Evolutionary conservation across 768 basidiomycete species (phyloP).

Genomic region (Tricholomella constricta): DNA sequence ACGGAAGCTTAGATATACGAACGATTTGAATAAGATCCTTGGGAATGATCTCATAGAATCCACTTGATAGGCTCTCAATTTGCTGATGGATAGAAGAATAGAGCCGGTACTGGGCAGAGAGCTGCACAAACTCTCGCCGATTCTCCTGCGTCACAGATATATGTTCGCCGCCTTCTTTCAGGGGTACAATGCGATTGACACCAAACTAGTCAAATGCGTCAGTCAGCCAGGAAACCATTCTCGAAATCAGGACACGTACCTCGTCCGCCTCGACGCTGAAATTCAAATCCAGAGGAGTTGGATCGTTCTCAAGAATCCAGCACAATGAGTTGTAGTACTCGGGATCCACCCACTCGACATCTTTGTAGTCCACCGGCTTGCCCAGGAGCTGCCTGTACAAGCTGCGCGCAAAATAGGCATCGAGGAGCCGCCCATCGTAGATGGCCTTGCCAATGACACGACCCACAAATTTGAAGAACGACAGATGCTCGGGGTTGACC

Average conservation of each 20-base stretch:
- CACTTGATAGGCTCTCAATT: conserved; percentile 84
- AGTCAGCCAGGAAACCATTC: conserved; percentile 4
- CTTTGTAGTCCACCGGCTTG: conserved; percentile 92
- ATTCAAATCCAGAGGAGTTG: conserved; percentile 80
- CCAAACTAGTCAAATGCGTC: conserved; percentile 65
- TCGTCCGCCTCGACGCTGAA: conserved; percentile 98
- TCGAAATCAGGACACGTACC: conserved; percentile 42
- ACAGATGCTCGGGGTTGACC: conserved; percentile 94
- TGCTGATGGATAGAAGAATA: conserved; percentile 95
- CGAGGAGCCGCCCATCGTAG: conserved; percentile 92
- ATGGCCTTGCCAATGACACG: conserved; percentile 98
- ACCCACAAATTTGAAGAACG: conserved; percentile 99
- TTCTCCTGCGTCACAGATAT: conserved; percentile 95
- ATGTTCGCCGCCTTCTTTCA: conserved; percentile 84
- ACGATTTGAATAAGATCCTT: conserved; percentile 94
- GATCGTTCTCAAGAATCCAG: conserved; percentile 98
- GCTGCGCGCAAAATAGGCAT: conserved; percentile 97
- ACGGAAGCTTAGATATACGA: conserved; percentile 30
- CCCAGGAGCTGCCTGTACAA: conserved; percentile 94
- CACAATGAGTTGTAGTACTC: conserved; percentile 97
- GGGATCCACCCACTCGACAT: conserved; percentile 97
- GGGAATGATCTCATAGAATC: conserved; percentile 98
- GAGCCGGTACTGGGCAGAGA: conserved; percentile 92
- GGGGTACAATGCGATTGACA: conserved; percentile 79
- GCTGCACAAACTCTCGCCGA: conserved; percentile 93